Evolutionary conservation across 2,329 filamentous ascomycete genomes (phyloP).

Genomic region (Fusarium incarnatum): DNA sequence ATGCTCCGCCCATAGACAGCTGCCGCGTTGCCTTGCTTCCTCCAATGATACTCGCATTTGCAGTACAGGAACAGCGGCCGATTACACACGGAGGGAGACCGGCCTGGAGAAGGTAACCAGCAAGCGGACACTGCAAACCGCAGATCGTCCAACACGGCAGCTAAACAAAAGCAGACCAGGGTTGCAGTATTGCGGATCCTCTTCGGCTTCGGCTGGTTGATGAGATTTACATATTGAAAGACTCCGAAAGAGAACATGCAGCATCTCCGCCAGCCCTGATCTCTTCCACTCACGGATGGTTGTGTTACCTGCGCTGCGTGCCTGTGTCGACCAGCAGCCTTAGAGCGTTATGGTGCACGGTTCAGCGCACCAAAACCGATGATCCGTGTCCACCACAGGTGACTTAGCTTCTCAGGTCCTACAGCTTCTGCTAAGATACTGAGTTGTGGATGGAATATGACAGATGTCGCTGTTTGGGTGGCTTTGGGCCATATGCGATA

Average conservation of each 20-base stretch:
- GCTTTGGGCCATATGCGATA: slow-evolving; percentile 18
- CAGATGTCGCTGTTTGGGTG: slow-evolving; percentile 28
- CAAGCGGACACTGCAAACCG: slow-evolving; percentile 40
- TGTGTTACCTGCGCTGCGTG: slow-evolving; percentile 33
- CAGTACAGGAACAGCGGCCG: slow-evolving; percentile 27
- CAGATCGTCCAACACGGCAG: slow-evolving; percentile 46
- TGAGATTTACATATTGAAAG: slow-evolving; percentile 41
- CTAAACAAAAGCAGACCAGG: slow-evolving; percentile 38
- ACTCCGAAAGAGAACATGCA: slow-evolving; percentile 37
- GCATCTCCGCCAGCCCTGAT: slow-evolving; percentile 42
- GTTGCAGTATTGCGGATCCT: slow-evolving; percentile 41
- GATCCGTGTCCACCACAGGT: slow-evolving; percentile 23
- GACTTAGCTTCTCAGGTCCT: slow-evolving; percentile 8
- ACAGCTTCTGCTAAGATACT: slow-evolving; percentile 18
- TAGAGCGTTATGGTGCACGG: slow-evolving; percentile 42
- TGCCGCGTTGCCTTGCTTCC: slow-evolving; percentile 40
- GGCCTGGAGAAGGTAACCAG: slow-evolving; percentile 30
- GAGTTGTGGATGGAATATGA: slow-evolving; percentile 28
- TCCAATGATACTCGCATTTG: slow-evolving; percentile 34
- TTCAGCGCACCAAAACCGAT: slow-evolving; percentile 41
- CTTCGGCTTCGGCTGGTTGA: slow-evolving; percentile 33
- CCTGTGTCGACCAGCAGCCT: slow-evolving; percentile 41
- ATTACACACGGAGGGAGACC: slow-evolving; percentile 34
- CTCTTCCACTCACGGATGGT: slow-evolving; percentile 32
- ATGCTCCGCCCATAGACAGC: slow-evolving; percentile 39